Percentiles rank a stretch among this genome's conserved stretches.
Conservation (phyloP, 2,329 filamentous ascomycete genomes). For the Aspergillus cejpii region DNA sequence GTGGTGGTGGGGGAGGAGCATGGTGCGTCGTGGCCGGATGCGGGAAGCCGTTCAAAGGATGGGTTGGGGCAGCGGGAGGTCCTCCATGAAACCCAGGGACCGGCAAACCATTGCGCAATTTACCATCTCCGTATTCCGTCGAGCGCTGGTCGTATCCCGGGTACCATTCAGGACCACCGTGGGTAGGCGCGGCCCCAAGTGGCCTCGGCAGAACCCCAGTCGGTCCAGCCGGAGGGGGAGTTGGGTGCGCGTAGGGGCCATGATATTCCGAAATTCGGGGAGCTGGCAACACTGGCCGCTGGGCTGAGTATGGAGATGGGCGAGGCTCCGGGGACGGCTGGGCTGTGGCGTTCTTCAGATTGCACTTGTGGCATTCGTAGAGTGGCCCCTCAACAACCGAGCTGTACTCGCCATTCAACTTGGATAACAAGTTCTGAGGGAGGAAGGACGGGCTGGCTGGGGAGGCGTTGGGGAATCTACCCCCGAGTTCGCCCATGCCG, state of each 20-base stretch:
- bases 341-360: constrained; percentile 41
- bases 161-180: constrained; percentile 29
- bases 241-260: constrained; percentile 26
- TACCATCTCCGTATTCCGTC: constrained; percentile 24
- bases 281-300: constrained; percentile 32
- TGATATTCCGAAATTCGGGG: constrained; percentile 29
- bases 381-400: constrained; percentile 29
- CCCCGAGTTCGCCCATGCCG: constrained; percentile 15
- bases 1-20: constrained; percentile 23
- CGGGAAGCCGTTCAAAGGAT: constrained; percentile 48
- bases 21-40: constrained; percentile 25
- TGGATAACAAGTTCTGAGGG: constrained; percentile 21
- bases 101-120: constrained; percentile 32
- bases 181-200: constrained; percentile 25
- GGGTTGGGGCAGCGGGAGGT: constrained; percentile 46
- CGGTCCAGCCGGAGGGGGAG: constrained; percentile 19
- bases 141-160: constrained; percentile 34
- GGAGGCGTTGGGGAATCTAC: constrained; percentile 9
- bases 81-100: constrained; percentile 27
- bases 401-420: constrained; percentile 26
- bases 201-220: constrained; percentile 25
- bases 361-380: constrained; percentile 71
- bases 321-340: constrained; percentile 31
- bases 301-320: constrained; percentile 30
- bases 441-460: constrained; percentile 24